Evolutionary conservation across 345 rosid species (phyloP).

Genomic region (Populus alba): DNA sequence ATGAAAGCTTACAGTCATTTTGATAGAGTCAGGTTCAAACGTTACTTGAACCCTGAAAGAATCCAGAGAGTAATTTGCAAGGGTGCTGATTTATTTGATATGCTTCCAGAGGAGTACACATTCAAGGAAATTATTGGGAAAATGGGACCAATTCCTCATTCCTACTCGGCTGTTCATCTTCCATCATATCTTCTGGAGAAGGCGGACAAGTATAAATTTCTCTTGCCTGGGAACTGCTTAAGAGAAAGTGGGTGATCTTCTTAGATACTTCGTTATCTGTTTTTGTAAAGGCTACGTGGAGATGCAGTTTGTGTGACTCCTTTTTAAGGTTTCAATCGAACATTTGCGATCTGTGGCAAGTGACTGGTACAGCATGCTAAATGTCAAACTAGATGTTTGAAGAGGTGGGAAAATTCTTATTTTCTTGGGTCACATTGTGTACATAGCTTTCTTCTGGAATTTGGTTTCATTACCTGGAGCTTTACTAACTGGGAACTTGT

Average conservation of each 20-base stretch:
- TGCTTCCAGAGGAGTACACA: conserved; percentile 79
- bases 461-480: conserved; percentile 20
- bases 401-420: conserved; percentile 26
- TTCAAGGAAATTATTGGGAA: conserved; percentile 66
- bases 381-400: conserved; percentile 7
- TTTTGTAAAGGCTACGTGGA: conserved; percentile 22
- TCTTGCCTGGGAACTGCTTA: conserved; percentile 58
- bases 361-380: conserved; percentile 17
- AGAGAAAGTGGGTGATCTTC: conserved; percentile 51
- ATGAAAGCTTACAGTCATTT: conserved; percentile 77
- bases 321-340: conserved; percentile 15
- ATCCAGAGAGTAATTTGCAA: conserved; percentile 64
- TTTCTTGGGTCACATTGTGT: conserved; percentile 36
- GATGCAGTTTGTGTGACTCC: conserved; percentile 22
- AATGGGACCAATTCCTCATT: conserved; percentile 78
- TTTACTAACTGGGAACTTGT: conserved; percentile 9
- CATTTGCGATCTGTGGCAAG: conserved; percentile 20
- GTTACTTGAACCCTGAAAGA: conserved; percentile 54
- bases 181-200: conserved; percentile 59
- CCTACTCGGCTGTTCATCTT: conserved; percentile 66
- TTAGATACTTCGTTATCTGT: neutral
- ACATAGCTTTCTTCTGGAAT: conserved; percentile 30
- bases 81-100: conserved; percentile 66
- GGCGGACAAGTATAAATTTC: conserved; percentile 52
- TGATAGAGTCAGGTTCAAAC: conserved; percentile 65